Evolutionary conservation across 345 rosid genomes (phyloP), one percentile per base, ranked within the genome.

Genomic region (Eucalyptus sp.): DNA sequence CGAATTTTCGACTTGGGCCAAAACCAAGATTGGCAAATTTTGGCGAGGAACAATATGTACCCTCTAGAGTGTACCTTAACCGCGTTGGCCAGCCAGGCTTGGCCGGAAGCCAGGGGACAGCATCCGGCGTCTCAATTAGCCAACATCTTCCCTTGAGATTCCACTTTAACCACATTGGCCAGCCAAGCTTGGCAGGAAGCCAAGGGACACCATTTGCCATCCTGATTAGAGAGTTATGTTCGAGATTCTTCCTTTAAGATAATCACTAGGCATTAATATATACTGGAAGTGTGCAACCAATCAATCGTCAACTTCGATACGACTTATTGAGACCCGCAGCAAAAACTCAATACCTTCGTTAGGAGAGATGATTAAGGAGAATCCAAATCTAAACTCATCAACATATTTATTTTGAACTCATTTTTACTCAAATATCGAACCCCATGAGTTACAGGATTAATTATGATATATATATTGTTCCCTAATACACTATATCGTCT

Each of bases 281-380:
- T 27, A 27, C 29, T 6, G 17, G n/a, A 16, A 62, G 4, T 1
- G 14, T 62, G 1, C 1, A 27, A 62, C 4, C 15, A 62, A 62
- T 62, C 33, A 29, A 62, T 27, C 68, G 6, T 62, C 9, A 11
- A 29, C 58, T 20, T 20, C 3, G 2, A 52, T 52, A 52, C 24
- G 2, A 52, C 25, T 52, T 52, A 7, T 18, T 52, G 24, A 52
- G 58, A 52, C 33, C 2, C 7, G 0, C 7, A 60, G 0, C 16
- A 62, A 29, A 60, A 62, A 5, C 8, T 4, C 17, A 13, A 62
- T 62, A 62, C 16, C 31, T 62, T 62, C 1, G 4, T 29, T 5
- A 62, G 33, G 15, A 62, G 33, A 29, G 16, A 62, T 27, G 68
- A 62, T 29, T 29, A 1, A 62, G 3, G 8, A 62, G 11, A 27